phyloP scores from a whole-genome alignment of 345 rosid species.

The Sonneratia alba region DNA sequence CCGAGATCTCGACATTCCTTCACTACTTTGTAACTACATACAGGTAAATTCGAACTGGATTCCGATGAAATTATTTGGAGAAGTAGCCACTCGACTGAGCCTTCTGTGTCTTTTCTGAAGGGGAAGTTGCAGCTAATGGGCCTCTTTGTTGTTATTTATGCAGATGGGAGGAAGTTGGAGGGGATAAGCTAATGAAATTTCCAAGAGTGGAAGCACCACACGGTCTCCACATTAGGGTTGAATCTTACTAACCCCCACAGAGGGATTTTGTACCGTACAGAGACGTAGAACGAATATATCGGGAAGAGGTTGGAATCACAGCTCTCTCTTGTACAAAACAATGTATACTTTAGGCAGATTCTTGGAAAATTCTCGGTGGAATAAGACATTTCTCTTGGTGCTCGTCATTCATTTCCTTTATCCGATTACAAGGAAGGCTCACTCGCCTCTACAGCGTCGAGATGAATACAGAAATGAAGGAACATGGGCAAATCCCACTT shows the following conservation, averaged over 20 bases:
- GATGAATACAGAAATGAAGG: no score
- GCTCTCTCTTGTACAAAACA: no score
- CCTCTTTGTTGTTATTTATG: slow-evolving; percentile 11
- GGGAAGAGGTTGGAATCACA: neutral
- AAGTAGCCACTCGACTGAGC: neutral
- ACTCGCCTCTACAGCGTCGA: no score
- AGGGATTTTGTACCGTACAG: no score
- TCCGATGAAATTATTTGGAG: neutral
- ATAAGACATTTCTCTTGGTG: no score
- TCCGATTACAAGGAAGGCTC: no score
- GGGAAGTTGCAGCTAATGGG: no score
- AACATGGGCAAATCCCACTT: no score
- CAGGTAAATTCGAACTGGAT: slow-evolving; percentile 28
- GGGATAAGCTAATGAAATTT: slow-evolving; percentile 55
- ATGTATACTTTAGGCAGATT: no score
- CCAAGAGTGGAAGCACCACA: slow-evolving; percentile 96
- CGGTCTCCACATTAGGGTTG: slow-evolving; percentile 70
- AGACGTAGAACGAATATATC: no score
- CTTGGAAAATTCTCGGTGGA: no score
- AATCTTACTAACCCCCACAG: slow-evolving; percentile 23
- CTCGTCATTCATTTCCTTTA: no score
- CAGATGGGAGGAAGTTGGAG: slow-evolving; percentile 91
- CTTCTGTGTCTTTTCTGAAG: neutral
- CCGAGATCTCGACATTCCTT: slow-evolving; percentile 78
- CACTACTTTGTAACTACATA: slow-evolving; percentile 87